Base-by-base conservation (phyloP, 495 filamentous ascomycete species). In the Geopyxis carbonaria region DNA sequence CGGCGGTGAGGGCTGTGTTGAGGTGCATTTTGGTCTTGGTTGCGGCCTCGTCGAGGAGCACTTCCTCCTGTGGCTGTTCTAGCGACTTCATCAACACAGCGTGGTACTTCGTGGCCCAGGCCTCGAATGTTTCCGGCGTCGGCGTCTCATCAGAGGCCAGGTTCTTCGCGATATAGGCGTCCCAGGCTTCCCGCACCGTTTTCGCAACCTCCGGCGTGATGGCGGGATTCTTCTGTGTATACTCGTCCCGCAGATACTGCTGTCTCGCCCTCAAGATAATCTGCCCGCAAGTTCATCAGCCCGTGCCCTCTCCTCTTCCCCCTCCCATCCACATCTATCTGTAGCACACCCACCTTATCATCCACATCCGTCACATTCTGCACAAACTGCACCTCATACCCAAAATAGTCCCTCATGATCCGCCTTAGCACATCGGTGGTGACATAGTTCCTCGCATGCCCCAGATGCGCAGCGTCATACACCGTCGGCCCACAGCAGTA, bases 341-440 rank as follows among this genome's bases (percentile, higher is more conserved):
- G 20, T 11, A 25, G 21, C 5, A 28, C 22, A 13, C 35, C 28
- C 7, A 80, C 75, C 72, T 92, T 95, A 61, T 93, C 83, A 56
- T 93, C 84, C 1, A 93, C 70, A 61, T 93, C 82, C 3, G 86
- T 93, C 48, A 92, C 80, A 59, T 97, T 97, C 78, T 91, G 87
- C 32, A 94, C 83, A 66, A 93, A 93, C 30, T 77, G 70, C 40
- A 95, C 73, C 22, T 85, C 65, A 57, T 76, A 93, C 31, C 72
- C 71, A 55, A 93, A 93, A 59, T 91, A 87, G 54, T 92, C 76
- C 45, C 64, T 59, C 61, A 95, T 62, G 46, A 94, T 82, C 50
- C 89, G 69, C 25, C 86, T 72, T 44, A 95, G 74, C 31, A 97
- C 89, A 59, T 95, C 89, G 11, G 82, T 91, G 22, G 73, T 79